A percentile compares a stretch with the other conserved stretches of the same genome.
Conservation (phyloP, 352 stramenopile species). For the Thraustochytrium sp. region DNA sequence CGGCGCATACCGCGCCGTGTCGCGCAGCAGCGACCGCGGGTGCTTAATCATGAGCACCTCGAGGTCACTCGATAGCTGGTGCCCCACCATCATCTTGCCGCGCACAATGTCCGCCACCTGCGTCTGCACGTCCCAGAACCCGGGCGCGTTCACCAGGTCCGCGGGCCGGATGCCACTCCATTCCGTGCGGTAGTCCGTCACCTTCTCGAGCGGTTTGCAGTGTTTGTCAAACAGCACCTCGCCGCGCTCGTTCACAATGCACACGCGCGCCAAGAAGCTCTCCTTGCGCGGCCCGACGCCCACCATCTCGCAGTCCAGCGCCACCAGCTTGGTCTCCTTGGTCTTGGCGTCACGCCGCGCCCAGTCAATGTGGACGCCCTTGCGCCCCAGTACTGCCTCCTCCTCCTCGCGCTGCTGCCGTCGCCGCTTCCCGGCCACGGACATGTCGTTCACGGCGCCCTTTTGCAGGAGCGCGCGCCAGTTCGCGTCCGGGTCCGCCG, state of each 20-base stretch:
- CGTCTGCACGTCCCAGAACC: constrained; percentile 49
- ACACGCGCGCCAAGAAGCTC: constrained; percentile 63
- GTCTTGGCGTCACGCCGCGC: neutral
- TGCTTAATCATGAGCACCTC: constrained; percentile 65
- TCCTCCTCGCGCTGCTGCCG: neutral
- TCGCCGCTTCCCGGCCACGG: neutral
- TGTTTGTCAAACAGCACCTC: constrained; percentile 60
- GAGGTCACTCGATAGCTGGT: constrained; percentile 70
- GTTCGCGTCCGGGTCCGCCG: constrained; percentile 10
- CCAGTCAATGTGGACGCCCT: too few relatives aligned
- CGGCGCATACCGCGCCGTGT: constrained; percentile 67
- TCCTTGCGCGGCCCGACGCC: constrained; percentile 59
- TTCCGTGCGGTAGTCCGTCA: constrained; percentile 75
- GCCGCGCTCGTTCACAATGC: constrained; percentile 65
- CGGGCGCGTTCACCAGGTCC: constrained; percentile 55
- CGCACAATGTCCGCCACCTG: constrained; percentile 58
- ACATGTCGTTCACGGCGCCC: neutral
- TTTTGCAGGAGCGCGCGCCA: neutral
- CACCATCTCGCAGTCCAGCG: constrained; percentile 77
- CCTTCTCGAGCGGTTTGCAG: constrained; percentile 59
- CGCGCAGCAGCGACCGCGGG: constrained; percentile 60
- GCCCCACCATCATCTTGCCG: constrained; percentile 71
- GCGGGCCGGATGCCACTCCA: constrained; percentile 61
- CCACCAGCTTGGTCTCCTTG: constrained; percentile 50
- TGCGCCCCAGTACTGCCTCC: too few relatives aligned